phyloP scores from a whole-genome alignment of 1,284 basidiomycete genomes.

The Boletus holoroseus region DNA sequence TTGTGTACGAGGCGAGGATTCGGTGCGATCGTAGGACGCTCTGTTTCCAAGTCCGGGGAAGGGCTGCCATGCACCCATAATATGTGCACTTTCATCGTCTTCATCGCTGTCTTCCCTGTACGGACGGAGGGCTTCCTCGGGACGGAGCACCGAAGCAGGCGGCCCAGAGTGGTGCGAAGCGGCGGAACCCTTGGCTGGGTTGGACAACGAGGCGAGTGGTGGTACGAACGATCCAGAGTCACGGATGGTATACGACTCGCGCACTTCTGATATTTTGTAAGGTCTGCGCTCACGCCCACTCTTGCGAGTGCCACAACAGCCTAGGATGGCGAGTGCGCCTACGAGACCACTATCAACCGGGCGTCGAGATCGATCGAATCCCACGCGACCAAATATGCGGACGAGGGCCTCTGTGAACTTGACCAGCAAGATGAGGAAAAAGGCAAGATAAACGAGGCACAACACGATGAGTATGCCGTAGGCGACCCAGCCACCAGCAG shows the following conservation, averaged over 20 bases:
- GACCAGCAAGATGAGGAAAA: slow-evolving; percentile 73
- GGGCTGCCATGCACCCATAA: slow-evolving; percentile 81
- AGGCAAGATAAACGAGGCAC: slow-evolving; percentile 77
- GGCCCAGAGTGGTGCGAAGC: slow-evolving; percentile 44
- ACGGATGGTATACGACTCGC: slow-evolving; percentile 27
- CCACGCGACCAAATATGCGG: slow-evolving; percentile 73
- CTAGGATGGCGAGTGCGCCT: slow-evolving; percentile 72
- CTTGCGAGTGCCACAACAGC: slow-evolving; percentile 64
- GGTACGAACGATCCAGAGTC: slow-evolving; percentile 44
- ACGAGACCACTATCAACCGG: slow-evolving; percentile 79
- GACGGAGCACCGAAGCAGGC: slow-evolving; percentile 70
- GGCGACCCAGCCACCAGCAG: slow-evolving; percentile 85
- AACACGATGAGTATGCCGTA: slow-evolving; percentile 89
- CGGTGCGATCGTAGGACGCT: slow-evolving; percentile 36
- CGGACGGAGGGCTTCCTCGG: slow-evolving; percentile 70
- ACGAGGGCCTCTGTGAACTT: slow-evolving; percentile 82
- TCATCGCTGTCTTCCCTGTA: slow-evolving; percentile 76
- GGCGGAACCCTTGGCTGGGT: slow-evolving; percentile 23
- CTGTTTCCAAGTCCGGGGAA: slow-evolving; percentile 52
- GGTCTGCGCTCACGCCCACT: slow-evolving; percentile 28
- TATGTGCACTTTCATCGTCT: slow-evolving; percentile 69
- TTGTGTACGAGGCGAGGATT: slow-evolving; percentile 29
- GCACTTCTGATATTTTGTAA: slow-evolving; percentile 29
- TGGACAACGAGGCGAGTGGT: slow-evolving; percentile 32
- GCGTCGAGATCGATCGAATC: slow-evolving; percentile 81